Evolutionary conservation across 108 stramenopile species (phyloP).

Genomic region (Fragilariopsis cylindrus): DNA sequence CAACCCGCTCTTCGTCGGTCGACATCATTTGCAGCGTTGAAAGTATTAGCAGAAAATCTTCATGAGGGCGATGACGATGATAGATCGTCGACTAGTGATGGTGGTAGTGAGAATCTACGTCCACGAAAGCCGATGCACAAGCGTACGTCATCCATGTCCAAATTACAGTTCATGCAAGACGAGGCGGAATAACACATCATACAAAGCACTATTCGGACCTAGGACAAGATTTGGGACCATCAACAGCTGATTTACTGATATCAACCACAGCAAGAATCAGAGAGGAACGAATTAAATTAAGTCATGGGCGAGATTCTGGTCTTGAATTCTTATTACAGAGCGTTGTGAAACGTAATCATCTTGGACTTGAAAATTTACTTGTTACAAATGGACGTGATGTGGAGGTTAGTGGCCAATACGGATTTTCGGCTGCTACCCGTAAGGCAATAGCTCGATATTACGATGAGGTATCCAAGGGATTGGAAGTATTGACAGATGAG

Average conservation of each 20-base stretch:
- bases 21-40: conserved; percentile 8
- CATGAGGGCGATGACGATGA: neutral
- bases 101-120: too few relatives aligned
- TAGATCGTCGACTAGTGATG: neutral
- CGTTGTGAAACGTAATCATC: conserved; percentile 90
- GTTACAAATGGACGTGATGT: conserved; percentile 72
- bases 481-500: conserved; percentile 64
- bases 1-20: conserved; percentile 8
- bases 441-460: conserved; percentile 66
- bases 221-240: conserved; percentile 54
- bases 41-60: neutral
- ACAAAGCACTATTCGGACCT: conserved; percentile 34
- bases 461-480: conserved; percentile 70
- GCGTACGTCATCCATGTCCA: neutral
- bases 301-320: conserved; percentile 36
- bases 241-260: conserved; percentile 60
- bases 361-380: conserved; percentile 79
- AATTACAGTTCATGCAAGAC: conserved; percentile 15
- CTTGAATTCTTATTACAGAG: conserved; percentile 74
- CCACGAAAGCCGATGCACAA: neutral
- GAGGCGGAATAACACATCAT: conserved; percentile 16
- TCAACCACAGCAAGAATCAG: conserved; percentile 59
- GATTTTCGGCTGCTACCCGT: conserved; percentile 56
- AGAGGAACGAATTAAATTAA: conserved; percentile 51
- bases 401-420: conserved; percentile 70